Evolutionary conservation across 1,284 basidiomycete species (phyloP).

Genomic region (Marasmius fiardii): DNA sequence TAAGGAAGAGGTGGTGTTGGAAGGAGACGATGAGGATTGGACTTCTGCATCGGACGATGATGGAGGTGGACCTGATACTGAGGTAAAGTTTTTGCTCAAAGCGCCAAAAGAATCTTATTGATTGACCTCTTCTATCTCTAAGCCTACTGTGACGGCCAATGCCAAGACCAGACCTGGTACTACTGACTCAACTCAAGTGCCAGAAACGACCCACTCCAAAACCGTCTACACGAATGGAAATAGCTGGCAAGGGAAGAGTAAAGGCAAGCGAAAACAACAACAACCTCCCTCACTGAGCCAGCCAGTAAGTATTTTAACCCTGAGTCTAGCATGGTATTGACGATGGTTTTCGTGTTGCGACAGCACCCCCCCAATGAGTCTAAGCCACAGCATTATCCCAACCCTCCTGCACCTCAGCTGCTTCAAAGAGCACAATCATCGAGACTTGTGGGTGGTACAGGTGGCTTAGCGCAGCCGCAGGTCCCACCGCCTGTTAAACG

Average conservation of each 20-base stretch:
- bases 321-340: not conserved
- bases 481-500: slow-evolving; percentile 7
- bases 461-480: slow-evolving; percentile 13
- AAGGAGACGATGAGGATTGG: slow-evolving; percentile 48
- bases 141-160: not conserved
- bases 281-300: not conserved
- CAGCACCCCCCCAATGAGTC: not conserved
- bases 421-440: slow-evolving; percentile 26
- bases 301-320: not conserved
- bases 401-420: slow-evolving; percentile 10
- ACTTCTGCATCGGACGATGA: slow-evolving; percentile 19
- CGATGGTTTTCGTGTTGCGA: slow-evolving; percentile 22
- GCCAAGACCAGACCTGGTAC: not conserved
- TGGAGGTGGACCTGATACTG: slow-evolving; percentile 2
- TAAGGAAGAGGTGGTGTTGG: slow-evolving; percentile 20
- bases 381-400: slow-evolving; percentile 3
- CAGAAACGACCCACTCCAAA: not conserved
- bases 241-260: not conserved
- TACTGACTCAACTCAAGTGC: not conserved
- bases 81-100: not conserved
- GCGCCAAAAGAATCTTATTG: slow-evolving; percentile 8
- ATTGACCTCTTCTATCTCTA: slow-evolving; percentile 13
- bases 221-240: not conserved
- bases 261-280: slow-evolving; percentile 19
- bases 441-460: slow-evolving; percentile 14